These are phyloP conservation scores for Emmonsiellopsis sp. DNA, from an alignment of 2,329 filamentous ascomycete species.

Conservation along the genomic window DNA sequence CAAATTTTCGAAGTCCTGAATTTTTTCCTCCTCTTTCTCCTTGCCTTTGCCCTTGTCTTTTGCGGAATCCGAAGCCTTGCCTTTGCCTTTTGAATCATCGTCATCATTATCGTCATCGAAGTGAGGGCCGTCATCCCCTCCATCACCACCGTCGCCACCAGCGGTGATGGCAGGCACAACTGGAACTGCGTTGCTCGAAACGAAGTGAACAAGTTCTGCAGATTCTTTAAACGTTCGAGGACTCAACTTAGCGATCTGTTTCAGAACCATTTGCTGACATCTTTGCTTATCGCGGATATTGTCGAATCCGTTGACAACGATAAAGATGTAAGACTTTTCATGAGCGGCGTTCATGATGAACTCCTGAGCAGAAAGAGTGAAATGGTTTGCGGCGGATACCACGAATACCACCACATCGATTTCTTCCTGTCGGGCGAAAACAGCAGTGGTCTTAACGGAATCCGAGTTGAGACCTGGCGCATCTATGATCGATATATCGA, in stretches of 20 bases:
- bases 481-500: slow-evolving; percentile 95
- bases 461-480: slow-evolving; percentile 93
- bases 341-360: slow-evolving; percentile 93
- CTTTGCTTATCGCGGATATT: slow-evolving; percentile 84
- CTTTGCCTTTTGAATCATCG: slow-evolving; percentile 26
- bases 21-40: slow-evolving; percentile 77
- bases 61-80: slow-evolving; percentile 38
- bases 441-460: slow-evolving; percentile 91
- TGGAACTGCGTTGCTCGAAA: slow-evolving; percentile 92
- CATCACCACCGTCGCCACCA: slow-evolving; percentile 39
- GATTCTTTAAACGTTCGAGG: slow-evolving; percentile 89
- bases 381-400: slow-evolving; percentile 94
- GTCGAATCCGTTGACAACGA: slow-evolving; percentile 96
- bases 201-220: slow-evolving; percentile 88
- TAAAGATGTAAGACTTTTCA: slow-evolving; percentile 98
- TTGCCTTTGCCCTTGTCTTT: slow-evolving; percentile 58
- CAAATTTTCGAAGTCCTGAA: slow-evolving; percentile 79
- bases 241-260: slow-evolving; percentile 80
- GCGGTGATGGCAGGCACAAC: slow-evolving; percentile 52
- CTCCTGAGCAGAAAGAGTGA: slow-evolving; percentile 93
- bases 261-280: slow-evolving; percentile 85
- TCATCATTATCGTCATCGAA: slow-evolving; percentile 33
- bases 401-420: slow-evolving; percentile 99
- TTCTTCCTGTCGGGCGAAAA: slow-evolving; percentile 95
- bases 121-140: slow-evolving; percentile 47